phyloP scores from a whole-genome alignment of 345 rosid genomes.

The Eucalyptus regnans region DNA sequence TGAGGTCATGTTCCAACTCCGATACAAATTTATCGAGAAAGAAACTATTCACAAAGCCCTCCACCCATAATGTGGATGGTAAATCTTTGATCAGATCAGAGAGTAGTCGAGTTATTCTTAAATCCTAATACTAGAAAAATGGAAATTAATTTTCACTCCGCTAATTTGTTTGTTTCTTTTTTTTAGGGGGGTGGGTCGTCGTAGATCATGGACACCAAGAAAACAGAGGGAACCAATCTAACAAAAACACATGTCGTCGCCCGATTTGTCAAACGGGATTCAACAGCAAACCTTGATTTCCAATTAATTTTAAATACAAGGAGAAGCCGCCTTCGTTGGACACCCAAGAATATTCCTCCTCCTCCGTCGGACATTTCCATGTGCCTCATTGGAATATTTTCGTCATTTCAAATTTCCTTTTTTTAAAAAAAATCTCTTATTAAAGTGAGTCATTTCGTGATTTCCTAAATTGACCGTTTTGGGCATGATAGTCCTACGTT shows the following conservation, averaged over 20 bases:
- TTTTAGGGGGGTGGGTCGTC: neutral
- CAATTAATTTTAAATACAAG: neutral
- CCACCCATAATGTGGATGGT: fast-evolving
- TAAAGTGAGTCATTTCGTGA: neutral
- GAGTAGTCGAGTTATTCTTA: neutral
- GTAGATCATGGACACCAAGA: neutral
- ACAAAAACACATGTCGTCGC: neutral
- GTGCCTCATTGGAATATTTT: neutral
- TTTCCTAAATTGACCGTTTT: neutral
- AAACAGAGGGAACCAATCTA: neutral
- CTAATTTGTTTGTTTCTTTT: neutral
- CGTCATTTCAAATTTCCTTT: neutral
- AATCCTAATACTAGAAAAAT: neutral
- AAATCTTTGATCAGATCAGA: neutral
- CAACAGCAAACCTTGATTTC: neutral
- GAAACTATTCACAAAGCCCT: neutral
- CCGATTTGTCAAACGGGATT: neutral
- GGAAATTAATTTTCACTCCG: neutral
- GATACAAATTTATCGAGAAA: neutral
- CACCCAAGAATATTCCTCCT: neutral
- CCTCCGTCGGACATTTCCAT: neutral
- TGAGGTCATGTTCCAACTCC: neutral
- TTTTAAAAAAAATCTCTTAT: no score
- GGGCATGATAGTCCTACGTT: neutral
- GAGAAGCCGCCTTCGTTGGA: neutral